Percentiles rank a stretch among this genome's conserved stretches.
Conservation (phyloP, 2,329 filamentous ascomycete genomes). For the Pseudogymnoascus sp. region DNA sequence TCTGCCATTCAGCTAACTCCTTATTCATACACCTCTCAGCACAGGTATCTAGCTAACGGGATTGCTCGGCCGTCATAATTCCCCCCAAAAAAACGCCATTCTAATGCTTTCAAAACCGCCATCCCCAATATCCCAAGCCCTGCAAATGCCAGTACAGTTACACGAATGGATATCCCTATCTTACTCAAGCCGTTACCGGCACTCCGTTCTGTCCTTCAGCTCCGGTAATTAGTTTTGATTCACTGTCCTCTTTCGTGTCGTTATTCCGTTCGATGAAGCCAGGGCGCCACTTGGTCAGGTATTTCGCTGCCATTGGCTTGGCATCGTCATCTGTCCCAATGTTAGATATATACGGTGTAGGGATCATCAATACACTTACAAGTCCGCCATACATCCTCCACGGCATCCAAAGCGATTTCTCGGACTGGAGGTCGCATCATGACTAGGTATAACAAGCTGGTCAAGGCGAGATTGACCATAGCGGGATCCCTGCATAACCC, state of each 20-base stretch:
- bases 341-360: constrained; percentile 17
- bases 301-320: constrained; percentile 52
- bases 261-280: constrained; percentile 22
- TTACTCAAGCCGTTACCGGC: constrained; percentile 5
- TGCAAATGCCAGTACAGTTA: constrained; percentile 6
- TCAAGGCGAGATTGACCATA: constrained; percentile 53
- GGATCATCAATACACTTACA: constrained; percentile 39
- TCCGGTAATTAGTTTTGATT: neutral
- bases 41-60: constrained; percentile 9
- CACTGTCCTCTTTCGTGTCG: neutral
- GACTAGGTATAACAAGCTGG: constrained; percentile 56
- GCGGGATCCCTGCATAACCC: constrained; percentile 57
- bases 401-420: constrained; percentile 53
- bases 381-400: constrained; percentile 58
- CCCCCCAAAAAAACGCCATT: neutral
- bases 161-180: neutral
- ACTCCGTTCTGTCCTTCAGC: neutral
- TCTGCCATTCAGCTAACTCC: neutral
- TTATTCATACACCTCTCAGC: constrained; percentile 1
- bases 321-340: constrained; percentile 48
- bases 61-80: neutral
- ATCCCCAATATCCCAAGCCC: neutral
- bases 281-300: constrained; percentile 52
- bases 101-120: neutral
- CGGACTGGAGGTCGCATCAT: constrained; percentile 59